A percentile compares a stretch with the other conserved stretches of the same genome.
Conservation (phyloP, 2,329 filamentous ascomycete species). For the Phaeosphaeriaceae sp. region DNA sequence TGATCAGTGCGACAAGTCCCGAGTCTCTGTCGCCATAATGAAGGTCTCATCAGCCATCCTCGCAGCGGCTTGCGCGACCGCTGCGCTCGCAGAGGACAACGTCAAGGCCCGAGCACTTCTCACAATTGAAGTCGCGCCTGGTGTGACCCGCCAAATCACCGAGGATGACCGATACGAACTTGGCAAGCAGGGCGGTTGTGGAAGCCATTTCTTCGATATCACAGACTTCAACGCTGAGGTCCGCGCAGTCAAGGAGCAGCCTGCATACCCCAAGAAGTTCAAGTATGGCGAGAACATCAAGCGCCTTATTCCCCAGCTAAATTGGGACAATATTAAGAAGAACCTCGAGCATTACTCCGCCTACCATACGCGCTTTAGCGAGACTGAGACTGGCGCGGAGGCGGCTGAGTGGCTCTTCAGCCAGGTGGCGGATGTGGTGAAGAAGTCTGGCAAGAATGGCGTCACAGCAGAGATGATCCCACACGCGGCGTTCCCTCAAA, state of each 20-base stretch:
- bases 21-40: background rate
- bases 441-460: conserved; percentile 71
- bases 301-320: conserved; percentile 20
- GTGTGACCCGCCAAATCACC: conserved; percentile 81
- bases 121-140: conserved; percentile 80
- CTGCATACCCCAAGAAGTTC: conserved; percentile 22
- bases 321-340: conserved; percentile 25
- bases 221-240: conserved; percentile 23
- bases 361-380: conserved; percentile 27
- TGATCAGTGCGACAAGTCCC: background rate
- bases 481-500: conserved; percentile 80
- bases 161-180: conserved; percentile 93
- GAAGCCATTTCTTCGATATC: conserved; percentile 32
- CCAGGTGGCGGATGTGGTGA: conserved; percentile 75
- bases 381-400: conserved; percentile 65
- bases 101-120: conserved; percentile 55
- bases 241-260: conserved; percentile 16
- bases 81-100: conserved; percentile 16
- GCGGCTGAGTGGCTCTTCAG: conserved; percentile 85
- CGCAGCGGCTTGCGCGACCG: conserved; percentile 18
- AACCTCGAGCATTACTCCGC: conserved; percentile 24
- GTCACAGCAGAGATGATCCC: conserved; percentile 76
- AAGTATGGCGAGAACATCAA: conserved; percentile 19
- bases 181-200: conserved; percentile 50
- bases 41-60: conserved; percentile 11